Evolutionary conservation across 2,329 filamentous ascomycete genomes (phyloP), one percentile per base, ranked within the genome.

Genomic region (Aschersonia sp.): DNA sequence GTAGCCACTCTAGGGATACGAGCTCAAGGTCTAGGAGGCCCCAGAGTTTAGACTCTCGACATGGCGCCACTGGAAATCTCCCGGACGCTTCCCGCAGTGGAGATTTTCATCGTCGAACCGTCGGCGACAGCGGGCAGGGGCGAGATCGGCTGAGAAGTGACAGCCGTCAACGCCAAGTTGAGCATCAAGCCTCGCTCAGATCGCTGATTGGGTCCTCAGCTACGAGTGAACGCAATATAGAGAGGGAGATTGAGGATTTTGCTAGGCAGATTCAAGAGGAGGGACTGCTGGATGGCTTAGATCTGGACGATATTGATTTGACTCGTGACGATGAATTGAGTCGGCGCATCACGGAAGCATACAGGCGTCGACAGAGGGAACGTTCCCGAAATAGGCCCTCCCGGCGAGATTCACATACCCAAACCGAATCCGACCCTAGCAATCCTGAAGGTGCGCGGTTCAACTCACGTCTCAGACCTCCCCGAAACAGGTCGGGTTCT

Each of bases 171-270:
- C 64, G 84, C 45, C 82, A 81, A 46, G 73, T 95, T 44, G 87
- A 92, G 59, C 90, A 95, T 59, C 90, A 97, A 66, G 83, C 87
- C 1, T 95, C 88, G 49, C 68, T 97, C 53, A 73, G 89, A 47
- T 94, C 86, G 8, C 67, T 97, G 50, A 80, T 97, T 50, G 89
- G 86, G 58, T 77, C 82, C 5, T 85, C 84, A 0, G 84, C 89
- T 52, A 73, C 86, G 49, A 85, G 85, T 55, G 79, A 83, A 43
- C 75, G 79, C 22, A 84, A 90, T 54, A 82, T 94, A 56, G 84
- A 95, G 60, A 79, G 84, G 50, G 88, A 95, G 60, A 94, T 95
- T 50, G 77, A 92, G 54, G 87, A 92, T 50, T 94, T 95, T 56
- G 77, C 94, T 54, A 78, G 87, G 42, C 87, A 94, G 59, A 95